These are phyloP conservation scores for Marchantia polymorpha DNA, from an alignment of 225 moss, liverwort and hornwort species.

Conservation along the genomic window DNA sequence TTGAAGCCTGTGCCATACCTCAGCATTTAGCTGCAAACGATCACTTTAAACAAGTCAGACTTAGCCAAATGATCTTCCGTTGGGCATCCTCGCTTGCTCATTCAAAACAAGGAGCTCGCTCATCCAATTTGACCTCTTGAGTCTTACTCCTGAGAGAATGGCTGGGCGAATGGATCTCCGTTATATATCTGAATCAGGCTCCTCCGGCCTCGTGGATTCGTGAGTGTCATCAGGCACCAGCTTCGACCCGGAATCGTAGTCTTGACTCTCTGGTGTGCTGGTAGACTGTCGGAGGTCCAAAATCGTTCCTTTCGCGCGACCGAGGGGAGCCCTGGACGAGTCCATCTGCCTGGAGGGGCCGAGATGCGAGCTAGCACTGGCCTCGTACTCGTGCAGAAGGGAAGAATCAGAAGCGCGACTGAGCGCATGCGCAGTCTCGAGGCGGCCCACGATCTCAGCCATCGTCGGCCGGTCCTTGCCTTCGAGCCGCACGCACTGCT, in stretches of 20 bases:
- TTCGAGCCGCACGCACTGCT: conserved; percentile 13
- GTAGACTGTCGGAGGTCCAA: background rate
- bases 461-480: conserved; percentile 16
- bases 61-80: too few relatives aligned
- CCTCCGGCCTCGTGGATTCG: background rate
- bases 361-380: background rate
- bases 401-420: background rate
- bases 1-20: too few relatives aligned
- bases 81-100: too few relatives aligned
- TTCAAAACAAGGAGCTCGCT: too few relatives aligned
- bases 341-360: background rate
- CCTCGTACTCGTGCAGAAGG: background rate
- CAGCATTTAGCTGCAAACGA: too few relatives aligned
- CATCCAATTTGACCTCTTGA: too few relatives aligned
- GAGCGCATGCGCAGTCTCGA: conserved; percentile 4
- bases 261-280: background rate
- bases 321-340: background rate
- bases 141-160: background rate
- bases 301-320: background rate
- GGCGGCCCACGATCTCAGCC: conserved; percentile 1
- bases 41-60: too few relatives aligned
- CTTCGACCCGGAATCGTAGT: background rate
- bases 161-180: background rate
- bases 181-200: background rate
- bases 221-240: background rate